Evolutionary conservation across 805 yeast species (phyloP).

Genomic region (Saturnispora kantuleensis): DNA sequence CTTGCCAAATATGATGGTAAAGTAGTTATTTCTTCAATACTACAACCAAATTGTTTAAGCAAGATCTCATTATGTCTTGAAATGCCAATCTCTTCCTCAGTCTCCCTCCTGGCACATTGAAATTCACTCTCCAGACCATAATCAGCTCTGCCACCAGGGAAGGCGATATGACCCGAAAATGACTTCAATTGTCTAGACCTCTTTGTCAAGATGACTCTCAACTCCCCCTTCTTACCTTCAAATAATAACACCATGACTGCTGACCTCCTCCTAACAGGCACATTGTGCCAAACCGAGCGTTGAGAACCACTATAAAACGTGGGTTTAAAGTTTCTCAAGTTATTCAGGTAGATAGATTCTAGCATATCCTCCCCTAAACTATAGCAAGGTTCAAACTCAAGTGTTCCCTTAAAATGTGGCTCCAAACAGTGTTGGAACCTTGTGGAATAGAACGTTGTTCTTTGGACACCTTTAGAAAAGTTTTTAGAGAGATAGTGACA

Average conservation of each 20-base stretch:
- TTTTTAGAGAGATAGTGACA: constrained; percentile 1
- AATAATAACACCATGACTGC: constrained; percentile 72
- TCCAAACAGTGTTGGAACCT: not conserved
- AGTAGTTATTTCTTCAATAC: constrained; percentile 47
- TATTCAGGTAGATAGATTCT: not conserved
- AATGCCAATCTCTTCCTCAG: constrained; percentile 80
- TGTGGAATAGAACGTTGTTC: not conserved
- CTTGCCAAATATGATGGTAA: constrained; percentile 78
- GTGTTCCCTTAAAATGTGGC: not conserved
- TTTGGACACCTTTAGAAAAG: too few relatives aligned
- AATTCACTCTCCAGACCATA: constrained; percentile 52
- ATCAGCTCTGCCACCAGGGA: constrained; percentile 94
- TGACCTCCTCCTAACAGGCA: constrained; percentile 64
- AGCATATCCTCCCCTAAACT: too few relatives aligned
- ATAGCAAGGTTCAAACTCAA: not conserved
- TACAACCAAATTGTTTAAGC: constrained; percentile 38
- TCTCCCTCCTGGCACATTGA: constrained; percentile 72
- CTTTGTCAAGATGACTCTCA: constrained; percentile 70
- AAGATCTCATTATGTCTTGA: constrained; percentile 38
- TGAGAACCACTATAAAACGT: constrained; percentile 25
- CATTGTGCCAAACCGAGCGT: constrained; percentile 46
- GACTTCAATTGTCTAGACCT: constrained; percentile 58
- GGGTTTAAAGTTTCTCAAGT: constrained; percentile 23
- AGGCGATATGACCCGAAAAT: constrained; percentile 84
- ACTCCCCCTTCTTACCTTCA: constrained; percentile 60